Percentiles rank a stretch among this genome's conserved stretches.
These are phyloP conservation scores for Fusarium camptoceras DNA, from an alignment of 2,329 filamentous ascomycete species.

Conservation along the genomic window DNA sequence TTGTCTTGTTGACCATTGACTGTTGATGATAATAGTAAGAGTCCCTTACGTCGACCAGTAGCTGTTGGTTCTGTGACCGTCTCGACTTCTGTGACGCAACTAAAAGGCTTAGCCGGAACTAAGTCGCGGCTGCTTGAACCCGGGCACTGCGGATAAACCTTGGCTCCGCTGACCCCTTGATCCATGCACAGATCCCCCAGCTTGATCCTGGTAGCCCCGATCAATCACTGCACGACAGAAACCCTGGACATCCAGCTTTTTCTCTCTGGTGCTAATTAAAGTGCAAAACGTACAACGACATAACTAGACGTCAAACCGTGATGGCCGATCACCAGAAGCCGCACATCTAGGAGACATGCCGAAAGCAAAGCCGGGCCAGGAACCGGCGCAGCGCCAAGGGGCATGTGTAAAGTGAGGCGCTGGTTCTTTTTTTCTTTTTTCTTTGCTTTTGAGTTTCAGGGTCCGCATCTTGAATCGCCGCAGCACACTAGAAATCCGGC, in stretches of 20 bases:
- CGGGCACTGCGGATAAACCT: slow-evolving; percentile 37
- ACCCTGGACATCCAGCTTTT: slow-evolving; percentile 4
- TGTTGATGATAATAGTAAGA: background rate
- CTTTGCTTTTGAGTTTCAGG: slow-evolving; percentile 21
- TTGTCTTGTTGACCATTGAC: slow-evolving; percentile 14
- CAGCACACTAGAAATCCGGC: slow-evolving; percentile 2
- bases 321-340: background rate
- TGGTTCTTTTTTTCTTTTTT: slow-evolving; percentile 9
- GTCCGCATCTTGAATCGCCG: slow-evolving; percentile 9
- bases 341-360: background rate
- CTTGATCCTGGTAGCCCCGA: slow-evolving; percentile 38
- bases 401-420: background rate
- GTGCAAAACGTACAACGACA: background rate
- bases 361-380: background rate
- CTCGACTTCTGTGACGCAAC: slow-evolving; percentile 43
- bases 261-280: slow-evolving; percentile 8
- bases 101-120: slow-evolving; percentile 21
- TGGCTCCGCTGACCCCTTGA: slow-evolving; percentile 25
- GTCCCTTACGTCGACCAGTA: slow-evolving; percentile 2
- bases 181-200: slow-evolving; percentile 40
- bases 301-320: background rate
- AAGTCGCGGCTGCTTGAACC: slow-evolving; percentile 10
- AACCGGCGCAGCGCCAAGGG: slow-evolving; percentile 4
- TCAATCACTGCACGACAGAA: slow-evolving; percentile 33
- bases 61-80: background rate